Conservation (phyloP, 176 grass and related monocot genomes). For the Canna indica region DNA sequence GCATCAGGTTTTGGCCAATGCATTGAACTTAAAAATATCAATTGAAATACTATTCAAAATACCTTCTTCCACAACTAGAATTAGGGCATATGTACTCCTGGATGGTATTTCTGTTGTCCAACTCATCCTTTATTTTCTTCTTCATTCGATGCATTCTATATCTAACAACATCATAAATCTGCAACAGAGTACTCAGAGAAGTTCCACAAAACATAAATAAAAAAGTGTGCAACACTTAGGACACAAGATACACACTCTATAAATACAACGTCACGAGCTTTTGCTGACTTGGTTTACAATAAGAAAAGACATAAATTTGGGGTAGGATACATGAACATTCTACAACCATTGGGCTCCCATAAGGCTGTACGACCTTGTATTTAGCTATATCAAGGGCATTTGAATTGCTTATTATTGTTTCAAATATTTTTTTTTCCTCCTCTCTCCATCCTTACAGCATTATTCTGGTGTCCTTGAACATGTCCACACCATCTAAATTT, state of each 20-base stretch:
- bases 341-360: too few species aligned
- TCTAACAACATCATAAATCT: conserved; percentile 90
- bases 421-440: too few species aligned
- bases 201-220: background rate
- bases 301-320: too few species aligned
- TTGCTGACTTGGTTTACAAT: background rate
- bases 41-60: background rate
- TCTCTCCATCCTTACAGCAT: too few species aligned
- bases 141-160: conserved; percentile 94
- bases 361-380: too few species aligned
- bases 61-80: conserved; percentile 87
- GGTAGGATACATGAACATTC: too few species aligned
- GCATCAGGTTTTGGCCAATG: background rate
- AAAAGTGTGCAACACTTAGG: background rate
- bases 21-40: background rate
- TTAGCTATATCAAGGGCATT: too few species aligned
- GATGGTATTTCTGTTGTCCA: conserved; percentile 96
- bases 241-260: background rate
- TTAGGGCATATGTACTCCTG: conserved; percentile 90
- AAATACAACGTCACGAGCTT: background rate
- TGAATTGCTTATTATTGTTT: too few species aligned
- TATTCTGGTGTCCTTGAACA: too few species aligned
- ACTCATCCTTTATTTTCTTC: conserved; percentile 92
- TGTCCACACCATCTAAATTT: too few species aligned
- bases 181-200: conserved; percentile 15